Base-by-base conservation (phyloP, 108 stramenopile genomes). In the Aurantiochytrium sp. region DNA sequence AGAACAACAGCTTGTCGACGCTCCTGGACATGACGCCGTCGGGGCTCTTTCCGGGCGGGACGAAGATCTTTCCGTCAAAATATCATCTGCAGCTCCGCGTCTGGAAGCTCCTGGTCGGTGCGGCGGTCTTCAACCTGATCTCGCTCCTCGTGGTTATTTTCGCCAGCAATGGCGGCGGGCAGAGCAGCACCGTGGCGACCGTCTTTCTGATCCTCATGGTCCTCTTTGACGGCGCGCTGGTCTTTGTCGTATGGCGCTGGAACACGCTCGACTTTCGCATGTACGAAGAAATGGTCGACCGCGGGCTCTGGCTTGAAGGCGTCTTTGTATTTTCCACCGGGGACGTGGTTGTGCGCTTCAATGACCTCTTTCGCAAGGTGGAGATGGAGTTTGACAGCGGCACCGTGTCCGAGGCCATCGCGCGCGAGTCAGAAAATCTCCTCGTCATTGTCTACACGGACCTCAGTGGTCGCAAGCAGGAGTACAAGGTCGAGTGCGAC, bases 371-470 rank as follows among this genome's bases (percentile, higher is more conserved):
- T 24, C 39, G 45, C 12, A 81, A 48, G 32, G 45, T 81, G 45
- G 73, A 81, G 24, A 81, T 81, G 73, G 73, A 81, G 24, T 81
- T 81, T 2, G 73, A 81, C 45, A 81, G 73, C 32, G 73, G 73
- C 42, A 48, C 73, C 24, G 45, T 81, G 8, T 48, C 73, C 39
- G 45, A 48, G 17, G 73, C 73, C 19, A 48, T 81, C 12, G 42
- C 73, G 6, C 45, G 42, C 27, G 59, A 65, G 10, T 30, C 59
- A 48, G 73, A 81, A 27, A 81, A 81, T 3, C 21, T 48, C 10
- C 73, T 81, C n/a, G 32, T 81, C 45, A 81, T 81, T 48, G 45
- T 48, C 42, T 81, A 81, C 45, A 81, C 73, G 39, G 73, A 81
- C 1, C 24, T 81, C 21, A 81, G 73, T 24, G 73, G 73, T 6